Evolutionary conservation across 306 rosid species (phyloP).

Genomic region (Clitoria ternatea): DNA sequence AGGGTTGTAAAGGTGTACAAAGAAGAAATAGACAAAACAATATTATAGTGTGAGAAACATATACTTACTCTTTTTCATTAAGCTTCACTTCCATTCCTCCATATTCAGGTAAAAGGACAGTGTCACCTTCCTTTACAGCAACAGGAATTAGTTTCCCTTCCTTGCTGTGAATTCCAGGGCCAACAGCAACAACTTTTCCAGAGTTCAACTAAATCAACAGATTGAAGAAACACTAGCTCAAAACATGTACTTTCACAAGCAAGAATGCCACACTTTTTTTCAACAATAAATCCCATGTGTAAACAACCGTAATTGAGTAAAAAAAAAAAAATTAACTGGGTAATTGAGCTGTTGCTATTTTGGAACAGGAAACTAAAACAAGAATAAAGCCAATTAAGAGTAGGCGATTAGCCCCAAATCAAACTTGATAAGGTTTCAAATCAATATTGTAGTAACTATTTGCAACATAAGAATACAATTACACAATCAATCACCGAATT

Average conservation of each 20-base stretch:
- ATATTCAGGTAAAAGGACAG: conserved; percentile 66
- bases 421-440: not conserved
- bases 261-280: not conserved
- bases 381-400: not conserved
- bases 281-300: not conserved
- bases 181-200: conserved; percentile 56
- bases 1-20: not conserved
- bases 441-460: not conserved
- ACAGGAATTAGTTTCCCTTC: conserved; percentile 54
- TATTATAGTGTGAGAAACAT: not conserved
- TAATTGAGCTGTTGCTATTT: not conserved
- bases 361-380: not conserved
- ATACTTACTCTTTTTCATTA: conserved; percentile 55
- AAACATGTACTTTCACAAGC: not conserved
- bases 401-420: not conserved
- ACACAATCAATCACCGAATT: not conserved
- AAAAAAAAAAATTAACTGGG: no score
- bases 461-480: not conserved
- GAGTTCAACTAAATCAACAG: conserved; percentile 37
- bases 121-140: conserved; percentile 62
- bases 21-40: not conserved
- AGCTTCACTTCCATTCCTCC: conserved; percentile 77
- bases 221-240: not conserved
- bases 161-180: conserved; percentile 45
- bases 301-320: no score